Evolutionary conservation across 2,329 filamentous ascomycete genomes (phyloP), one percentile per base, ranked within the genome.

Genomic region (Aspergillus sp.): DNA sequence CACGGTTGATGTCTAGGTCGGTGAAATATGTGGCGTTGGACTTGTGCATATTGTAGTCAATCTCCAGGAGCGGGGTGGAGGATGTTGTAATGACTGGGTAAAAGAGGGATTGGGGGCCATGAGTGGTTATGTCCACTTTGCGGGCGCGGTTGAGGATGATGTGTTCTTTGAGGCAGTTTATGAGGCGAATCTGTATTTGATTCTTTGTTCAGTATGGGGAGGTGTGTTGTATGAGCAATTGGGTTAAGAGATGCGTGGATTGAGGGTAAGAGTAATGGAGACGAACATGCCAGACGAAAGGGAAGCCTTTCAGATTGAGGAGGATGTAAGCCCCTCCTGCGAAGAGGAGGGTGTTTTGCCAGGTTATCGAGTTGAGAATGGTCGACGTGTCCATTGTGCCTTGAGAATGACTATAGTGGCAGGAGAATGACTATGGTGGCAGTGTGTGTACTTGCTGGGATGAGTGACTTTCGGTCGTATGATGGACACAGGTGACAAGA

Each of bases 41-140:
- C 41, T 67, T 67, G 57, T 67, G 66, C 8, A 64, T 54, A 41
- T 65, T 67, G 48, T 64, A 64, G 58, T 68, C 66, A 28, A 60
- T 65, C 59, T 67, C 65, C 19, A 63, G 43, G 48, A 55, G 57
- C 2, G 59, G 49, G 32, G 56, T 55, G n/a, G 15, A 38, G 10
- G 58, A 57, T 3, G 45, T 50, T 17, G 60, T 50, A 21, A 58
- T 54, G 23, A 55, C 43, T 2, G 55, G 59, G 13, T 55, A 43
- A n/a, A 58, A 61, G 36, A 58, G 54, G 39, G 39, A 41, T 19
- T 55, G 39, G 21, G 58, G 50, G 17, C 23, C 25, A 39, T 56
- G 59, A 8, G 50, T 30, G 43, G 25, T 36, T 13, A 59, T 54
- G 23, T 17, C 43, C 21, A 59, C 47, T 13, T 15, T 32, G 8